Base-by-base conservation (phyloP, 306 rosid species). In the Rosa lucieae region DNA sequence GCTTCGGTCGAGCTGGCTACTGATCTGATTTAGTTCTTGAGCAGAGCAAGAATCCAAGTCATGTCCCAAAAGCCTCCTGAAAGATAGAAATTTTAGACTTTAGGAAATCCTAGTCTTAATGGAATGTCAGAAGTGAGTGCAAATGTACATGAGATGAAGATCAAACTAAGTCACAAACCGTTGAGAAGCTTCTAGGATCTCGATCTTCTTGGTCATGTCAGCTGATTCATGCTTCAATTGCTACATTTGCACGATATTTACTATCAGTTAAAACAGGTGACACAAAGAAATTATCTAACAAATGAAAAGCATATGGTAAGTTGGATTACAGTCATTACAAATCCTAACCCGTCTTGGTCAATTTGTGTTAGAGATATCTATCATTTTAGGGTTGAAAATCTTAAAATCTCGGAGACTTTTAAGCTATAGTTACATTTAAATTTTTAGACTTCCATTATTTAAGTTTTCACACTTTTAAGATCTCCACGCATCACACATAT, bases 61-160 rank as follows among this genome's bases (percentile, higher is more conserved):
- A 58, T 80, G 74, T 70, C 94, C 98, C 83, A 87, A 67, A 70
- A 91, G 78, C 85, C 80, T 88, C 89, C 98, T 93, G 78, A 79
- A 20, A 75, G 35, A 67, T 43, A 44, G 65, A 82, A 70, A 76
- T 40, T 46, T 14, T 43, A 3, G 55, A 37, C 48, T 48, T 39
- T 23, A 80, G 69, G 68, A 80, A 63, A 17, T 44, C 62, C 39
- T 17, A 20, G 58, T 73, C 39, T 29, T 40, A 37, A 11, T 52
- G 61, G 47, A 47, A 76, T 21, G 7, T 63, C 48, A 40, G 20
- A n/a, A 32, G 44, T 63, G 73, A 56, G 11, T 5, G 69, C 66
- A 61, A 42, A 35, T 53, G 46, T 18, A 15, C 55, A 44, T 51
- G 48, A 55, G 44, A n/a, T 44, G 69, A 47, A 59, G 35, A 13